These are phyloP conservation scores for Mucor mucedo DNA, from an alignment of 371 early-diverging fungal species.

Conservation along the genomic window DNA sequence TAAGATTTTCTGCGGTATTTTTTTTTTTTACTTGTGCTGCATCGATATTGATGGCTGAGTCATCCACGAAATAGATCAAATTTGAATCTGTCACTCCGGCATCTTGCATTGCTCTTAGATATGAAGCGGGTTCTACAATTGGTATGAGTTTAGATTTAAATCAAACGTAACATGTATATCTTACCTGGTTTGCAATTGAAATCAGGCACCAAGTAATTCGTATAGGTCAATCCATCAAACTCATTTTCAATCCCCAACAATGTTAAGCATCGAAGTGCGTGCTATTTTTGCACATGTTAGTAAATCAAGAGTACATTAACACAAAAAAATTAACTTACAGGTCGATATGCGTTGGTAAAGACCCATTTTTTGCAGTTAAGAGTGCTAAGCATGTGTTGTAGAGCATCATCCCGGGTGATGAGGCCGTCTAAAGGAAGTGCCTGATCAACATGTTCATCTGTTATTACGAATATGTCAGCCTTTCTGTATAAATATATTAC, in stretches of 20 bases:
- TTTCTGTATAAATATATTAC: too few species aligned
- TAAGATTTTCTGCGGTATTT: background rate
- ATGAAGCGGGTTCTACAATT: constrained; percentile 48
- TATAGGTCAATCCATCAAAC: constrained; percentile 83
- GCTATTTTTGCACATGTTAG: constrained; percentile 42
- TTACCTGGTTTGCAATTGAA: constrained; percentile 83
- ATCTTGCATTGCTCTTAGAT: constrained; percentile 70
- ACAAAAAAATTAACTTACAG: constrained; percentile 40
- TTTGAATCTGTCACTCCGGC: constrained; percentile 64
- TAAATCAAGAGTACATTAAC: background rate
- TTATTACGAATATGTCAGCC: background rate
- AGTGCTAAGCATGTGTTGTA: constrained; percentile 67
- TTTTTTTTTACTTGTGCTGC: constrained; percentile 54
- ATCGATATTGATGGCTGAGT: constrained; percentile 70
- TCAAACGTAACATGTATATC: background rate
- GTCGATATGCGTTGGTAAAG: constrained; percentile 83
- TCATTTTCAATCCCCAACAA: constrained; percentile 72
- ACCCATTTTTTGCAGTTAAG: constrained; percentile 75
- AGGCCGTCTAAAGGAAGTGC: constrained; percentile 72
- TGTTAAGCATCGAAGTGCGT: constrained; percentile 72
- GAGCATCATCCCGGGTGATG: constrained; percentile 62
- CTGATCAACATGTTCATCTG: constrained; percentile 75
- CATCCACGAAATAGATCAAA: constrained; percentile 80
- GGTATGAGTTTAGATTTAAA: too few species aligned
- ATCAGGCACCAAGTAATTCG: constrained; percentile 72